Evolutionary conservation across 768 basidiomycete genomes (phyloP).

Genomic region (Plicaturopsis crispa): DNA sequence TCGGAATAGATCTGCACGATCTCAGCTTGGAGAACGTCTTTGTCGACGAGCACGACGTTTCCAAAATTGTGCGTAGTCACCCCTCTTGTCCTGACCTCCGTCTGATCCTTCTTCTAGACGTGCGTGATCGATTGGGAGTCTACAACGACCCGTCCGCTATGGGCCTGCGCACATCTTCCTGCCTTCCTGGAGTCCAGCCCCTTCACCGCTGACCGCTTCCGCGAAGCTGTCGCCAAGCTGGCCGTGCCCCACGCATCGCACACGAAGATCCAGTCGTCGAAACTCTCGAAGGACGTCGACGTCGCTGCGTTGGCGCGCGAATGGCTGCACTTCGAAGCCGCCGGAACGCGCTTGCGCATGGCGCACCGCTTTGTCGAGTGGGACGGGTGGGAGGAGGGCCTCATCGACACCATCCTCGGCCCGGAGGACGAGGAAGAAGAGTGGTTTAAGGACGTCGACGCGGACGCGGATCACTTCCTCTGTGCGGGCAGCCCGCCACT

Average conservation of each 20-base stretch:
- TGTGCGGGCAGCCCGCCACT: background rate
- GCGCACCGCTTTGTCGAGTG: slow-evolving; percentile 80
- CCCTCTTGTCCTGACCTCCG: slow-evolving; percentile 1
- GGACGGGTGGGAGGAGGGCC: slow-evolving; percentile 89
- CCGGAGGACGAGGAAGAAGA: slow-evolving; percentile 64
- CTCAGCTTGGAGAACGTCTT: slow-evolving; percentile 81
- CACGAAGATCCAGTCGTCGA: slow-evolving; percentile 7
- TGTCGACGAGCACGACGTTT: slow-evolving; percentile 60
- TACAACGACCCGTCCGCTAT: slow-evolving; percentile 77
- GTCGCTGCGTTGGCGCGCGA: slow-evolving; percentile 46
- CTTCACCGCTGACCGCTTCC: slow-evolving; percentile 67
- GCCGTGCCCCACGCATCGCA: slow-evolving; percentile 12
- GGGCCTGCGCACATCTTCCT: slow-evolving; percentile 79
- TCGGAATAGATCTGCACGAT: slow-evolving; percentile 81
- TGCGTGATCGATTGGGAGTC: slow-evolving; percentile 91
- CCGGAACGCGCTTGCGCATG: slow-evolving; percentile 59
- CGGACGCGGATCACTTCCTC: too few species aligned
- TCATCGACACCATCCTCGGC: slow-evolving; percentile 69
- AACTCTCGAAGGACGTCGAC: slow-evolving; percentile 17
- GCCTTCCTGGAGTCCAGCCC: slow-evolving; percentile 73
- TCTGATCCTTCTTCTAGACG: slow-evolving; percentile 38
- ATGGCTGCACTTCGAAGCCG: slow-evolving; percentile 69
- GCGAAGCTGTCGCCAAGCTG: slow-evolving; percentile 50
- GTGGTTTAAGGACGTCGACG: slow-evolving; percentile 48
- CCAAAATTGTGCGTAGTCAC: slow-evolving; percentile 55